Base-by-base conservation (phyloP, 2,329 filamentous ascomycete species). In the Fusarium sororula region DNA sequence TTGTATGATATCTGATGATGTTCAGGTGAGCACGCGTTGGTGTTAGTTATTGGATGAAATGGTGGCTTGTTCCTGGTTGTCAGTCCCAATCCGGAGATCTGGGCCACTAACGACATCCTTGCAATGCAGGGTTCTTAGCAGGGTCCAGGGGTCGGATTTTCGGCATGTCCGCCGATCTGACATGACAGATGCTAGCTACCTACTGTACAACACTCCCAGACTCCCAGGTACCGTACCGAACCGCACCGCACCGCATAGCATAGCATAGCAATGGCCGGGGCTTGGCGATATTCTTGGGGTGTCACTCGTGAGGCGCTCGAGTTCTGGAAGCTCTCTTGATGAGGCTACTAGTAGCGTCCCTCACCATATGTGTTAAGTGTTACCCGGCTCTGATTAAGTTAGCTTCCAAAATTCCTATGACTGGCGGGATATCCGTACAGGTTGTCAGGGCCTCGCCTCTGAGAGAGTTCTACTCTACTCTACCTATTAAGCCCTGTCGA, bases 101-200 rank as follows among this genome's bases (percentile, higher is more conserved):
- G 48, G 55, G 68, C 63, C 72, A 64, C 60, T 53, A 47, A 67
- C 62, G 37, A 66, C 62, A 72, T 59, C 66, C 66, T 72, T 68
- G 60, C 57, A 55, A 72, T 66, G 50, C 62, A 63, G 35, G 66
- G 50, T 56, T 50, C 30, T 63, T 66, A 73, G 67, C 75, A 78
- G 74, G 76, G 76, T 75, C 71, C 74, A 78, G 70, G 76, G 74
- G 66, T 76, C 60, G 12, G 44, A 53, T 37, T 48, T 75, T 77
- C 73, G 74, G 70, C 60, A 67, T 51, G 50, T 30, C 64, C 66
- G 61, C 73, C 68, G 71, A 75, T 77, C 73, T 67, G 39, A 60
- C 47, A 54, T 66, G 39, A 60, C 47, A 54, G 58, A 39, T 63
- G 47, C 44, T 56, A 32, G 13, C 32, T 35, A 15, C 32, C 13